Conservation (phyloP, 2,329 filamentous ascomycete species). For the Albifimbria verrucaria region DNA sequence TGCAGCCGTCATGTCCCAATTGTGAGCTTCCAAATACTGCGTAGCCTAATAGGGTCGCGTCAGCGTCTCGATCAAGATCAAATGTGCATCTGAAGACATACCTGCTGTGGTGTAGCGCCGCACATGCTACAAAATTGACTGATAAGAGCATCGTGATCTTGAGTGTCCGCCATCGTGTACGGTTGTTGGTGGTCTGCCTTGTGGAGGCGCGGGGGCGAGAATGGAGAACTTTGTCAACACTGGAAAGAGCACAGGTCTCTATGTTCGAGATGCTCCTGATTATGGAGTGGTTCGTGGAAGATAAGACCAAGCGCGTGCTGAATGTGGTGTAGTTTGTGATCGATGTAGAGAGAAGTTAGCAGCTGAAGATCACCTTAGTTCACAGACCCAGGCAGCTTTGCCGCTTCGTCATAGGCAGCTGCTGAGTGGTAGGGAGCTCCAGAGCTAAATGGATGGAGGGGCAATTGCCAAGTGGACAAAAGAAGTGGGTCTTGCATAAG, state of each 20-base stretch:
- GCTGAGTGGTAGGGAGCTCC: not conserved
- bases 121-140: constrained; percentile 22
- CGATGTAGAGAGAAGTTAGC: too few relatives aligned
- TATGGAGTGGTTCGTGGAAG: too few relatives aligned
- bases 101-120: constrained; percentile 22
- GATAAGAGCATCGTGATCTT: not conserved
- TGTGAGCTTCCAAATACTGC: constrained; percentile 61
- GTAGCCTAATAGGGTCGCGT: too few relatives aligned
- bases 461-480: too few relatives aligned
- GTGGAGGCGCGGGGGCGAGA: not conserved
- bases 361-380: constrained; percentile 2
- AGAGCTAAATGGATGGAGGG: not conserved
- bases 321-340: too few relatives aligned
- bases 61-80: too few relatives aligned
- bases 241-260: too few relatives aligned
- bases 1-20: constrained; percentile 65
- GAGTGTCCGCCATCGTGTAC: not conserved
- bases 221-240: too few relatives aligned
- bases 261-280: too few relatives aligned
- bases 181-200: not conserved
- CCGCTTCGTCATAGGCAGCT: constrained; percentile 20
- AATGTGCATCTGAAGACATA: constrained; percentile 10
- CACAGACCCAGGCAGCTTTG: constrained; percentile 19
- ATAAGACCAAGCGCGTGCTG: too few relatives aligned
- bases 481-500: too few relatives aligned